phyloP scores from a whole-genome alignment of 2,329 filamentous ascomycete genomes.

The Fusarium mundagurra region DNA sequence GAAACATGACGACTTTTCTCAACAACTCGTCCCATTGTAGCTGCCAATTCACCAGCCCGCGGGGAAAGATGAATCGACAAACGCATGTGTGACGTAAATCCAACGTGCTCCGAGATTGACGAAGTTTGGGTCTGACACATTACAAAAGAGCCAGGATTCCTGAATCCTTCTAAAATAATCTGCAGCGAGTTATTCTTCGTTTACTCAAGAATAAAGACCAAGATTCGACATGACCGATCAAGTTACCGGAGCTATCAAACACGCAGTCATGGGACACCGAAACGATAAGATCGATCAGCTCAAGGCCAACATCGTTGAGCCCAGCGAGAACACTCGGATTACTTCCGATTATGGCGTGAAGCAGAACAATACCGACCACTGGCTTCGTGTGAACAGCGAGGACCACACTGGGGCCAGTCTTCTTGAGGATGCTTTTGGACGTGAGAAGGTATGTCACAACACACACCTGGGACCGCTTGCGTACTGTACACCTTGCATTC shows the following conservation, averaged over 20 bases:
- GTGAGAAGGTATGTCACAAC: constrained; percentile 71
- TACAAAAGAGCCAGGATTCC: background rate
- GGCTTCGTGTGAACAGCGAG: constrained; percentile 72
- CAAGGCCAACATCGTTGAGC: constrained; percentile 65
- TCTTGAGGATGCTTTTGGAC: constrained; percentile 75
- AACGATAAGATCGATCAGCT: constrained; percentile 71
- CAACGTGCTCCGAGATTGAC: too few relatives aligned
- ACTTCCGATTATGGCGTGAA: constrained; percentile 83
- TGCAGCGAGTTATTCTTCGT: background rate
- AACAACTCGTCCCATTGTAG: background rate
- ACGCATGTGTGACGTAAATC: constrained; percentile 38
- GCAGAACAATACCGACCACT: constrained; percentile 78
- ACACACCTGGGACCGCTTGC: background rate
- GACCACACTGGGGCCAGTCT: constrained; percentile 73
- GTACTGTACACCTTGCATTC: background rate
- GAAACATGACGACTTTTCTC: constrained; percentile 22
- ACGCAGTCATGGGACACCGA: constrained; percentile 53
- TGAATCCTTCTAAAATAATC: rapidly evolving
- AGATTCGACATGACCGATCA: constrained; percentile 32
- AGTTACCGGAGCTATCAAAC: constrained; percentile 49
- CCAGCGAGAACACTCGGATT: constrained; percentile 66
- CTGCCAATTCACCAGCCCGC: background rate
- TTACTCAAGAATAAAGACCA: background rate
- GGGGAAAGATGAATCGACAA: background rate
- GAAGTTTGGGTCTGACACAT: too few relatives aligned